Evolutionary conservation across 306 rosid genomes (phyloP), one percentile per base, ranked within the genome.

Genomic region (Gastrolobium villosum): DNA sequence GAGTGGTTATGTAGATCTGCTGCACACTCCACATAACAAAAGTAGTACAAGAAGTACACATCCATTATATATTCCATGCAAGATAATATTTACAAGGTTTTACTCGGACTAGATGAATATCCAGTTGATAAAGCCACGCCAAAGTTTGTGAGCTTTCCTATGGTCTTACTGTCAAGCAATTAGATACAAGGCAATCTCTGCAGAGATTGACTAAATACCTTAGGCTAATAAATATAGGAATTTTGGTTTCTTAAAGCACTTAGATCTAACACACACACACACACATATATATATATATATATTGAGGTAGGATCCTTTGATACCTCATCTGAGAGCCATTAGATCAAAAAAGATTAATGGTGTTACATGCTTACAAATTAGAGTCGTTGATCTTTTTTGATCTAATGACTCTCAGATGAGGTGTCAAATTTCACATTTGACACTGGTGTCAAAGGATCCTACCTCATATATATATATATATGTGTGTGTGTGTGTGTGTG

Each of bases 131-230:
- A 2, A 54, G 46, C 57, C 54, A 41, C 37, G 3, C 54, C 63
- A 48, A 60, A 7, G 53, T 78, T 69, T 48, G 35, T 70, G 46
- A 60, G 44, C n/a, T 55, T 48, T 54, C 83, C 55, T 37, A 7
- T 39, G 5, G 50, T 53, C 34, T 65, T 65, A 32, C 30, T 45
- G 26, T 9, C 4, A 44, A 50, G 14, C 31, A 62, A 40, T 70
- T 31, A 20, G 34, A 60, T 60, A 2, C 11, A 78, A 53, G 65
- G 60, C 14, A 77, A 64, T 37, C 41, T 54, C 34, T 43, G 26
- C 4, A 78, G 56, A 55, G 73, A 68, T 37, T 37, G 26, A 2
- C 30, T 43, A 8, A 79, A 48, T 28, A 30, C 6, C 61, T 14
- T 45, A 39, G 40, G 52, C 11, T 26, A 55, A 28, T 32, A 10